Percentiles rank a stretch among this genome's conserved stretches.
Evolutionary conservation across 2,329 filamentous ascomycete species (phyloP).

Genomic region (Incumbomyces delicatus): DNA sequence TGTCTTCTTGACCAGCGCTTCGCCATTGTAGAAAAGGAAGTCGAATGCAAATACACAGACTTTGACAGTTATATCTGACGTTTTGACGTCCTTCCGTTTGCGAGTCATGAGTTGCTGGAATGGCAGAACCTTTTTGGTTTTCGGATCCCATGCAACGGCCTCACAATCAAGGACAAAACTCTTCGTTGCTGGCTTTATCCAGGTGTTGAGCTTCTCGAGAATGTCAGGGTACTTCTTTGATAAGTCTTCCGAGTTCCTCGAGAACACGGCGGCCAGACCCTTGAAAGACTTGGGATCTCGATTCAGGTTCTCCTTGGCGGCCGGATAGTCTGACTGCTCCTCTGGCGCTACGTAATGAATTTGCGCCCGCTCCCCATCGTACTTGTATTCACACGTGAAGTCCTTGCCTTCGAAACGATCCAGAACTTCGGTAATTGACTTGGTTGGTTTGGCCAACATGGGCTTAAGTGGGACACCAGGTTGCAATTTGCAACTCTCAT

Average conservation of each 20-base stretch:
- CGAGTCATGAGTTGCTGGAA: conserved; percentile 98
- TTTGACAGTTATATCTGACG: conserved; percentile 90
- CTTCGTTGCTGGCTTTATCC: conserved; percentile 82
- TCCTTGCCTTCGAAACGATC: conserved; percentile 92
- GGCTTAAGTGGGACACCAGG: conserved; percentile 93
- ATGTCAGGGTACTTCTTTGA: conserved; percentile 98
- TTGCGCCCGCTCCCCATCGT: conserved; percentile 95
- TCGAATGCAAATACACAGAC: conserved; percentile 97
- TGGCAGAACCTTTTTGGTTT: conserved; percentile 87
- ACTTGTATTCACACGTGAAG: conserved; percentile 98
- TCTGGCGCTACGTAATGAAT: conserved; percentile 93
- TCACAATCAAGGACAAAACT: conserved; percentile 99
- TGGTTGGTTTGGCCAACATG: conserved; percentile 97
- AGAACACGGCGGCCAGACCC: conserved; percentile 88
- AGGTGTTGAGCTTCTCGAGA: conserved; percentile 71
- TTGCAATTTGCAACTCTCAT: conserved; percentile 78
- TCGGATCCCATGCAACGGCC: conserved; percentile 92
- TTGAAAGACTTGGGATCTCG: conserved; percentile 46
- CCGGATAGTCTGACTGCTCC: conserved; percentile 57
- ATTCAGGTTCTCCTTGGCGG: conserved; percentile 51
- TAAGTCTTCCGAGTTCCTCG: conserved; percentile 89
- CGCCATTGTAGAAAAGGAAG: conserved; percentile 82
- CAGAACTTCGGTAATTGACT: conserved; percentile 93
- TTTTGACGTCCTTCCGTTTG: conserved; percentile 93
- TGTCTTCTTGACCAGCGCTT: conserved; percentile 75